A percentile compares a stretch with the other conserved stretches of the same genome.
Conservation (phyloP, 495 filamentous ascomycete genomes). For the Baudoinia panamericana region DNA sequence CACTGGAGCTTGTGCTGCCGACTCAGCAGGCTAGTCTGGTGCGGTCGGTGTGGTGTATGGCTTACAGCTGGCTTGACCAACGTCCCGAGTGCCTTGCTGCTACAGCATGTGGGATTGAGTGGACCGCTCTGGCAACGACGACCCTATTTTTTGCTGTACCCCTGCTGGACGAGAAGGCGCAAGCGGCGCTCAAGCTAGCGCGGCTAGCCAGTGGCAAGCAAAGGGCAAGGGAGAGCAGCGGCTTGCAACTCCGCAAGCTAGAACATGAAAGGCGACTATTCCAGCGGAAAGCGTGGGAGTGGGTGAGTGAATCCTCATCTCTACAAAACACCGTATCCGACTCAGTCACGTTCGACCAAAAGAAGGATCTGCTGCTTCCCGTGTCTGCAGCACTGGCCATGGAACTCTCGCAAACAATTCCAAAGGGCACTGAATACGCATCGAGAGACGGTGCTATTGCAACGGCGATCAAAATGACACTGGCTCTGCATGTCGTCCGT, state of each 20-base stretch:
- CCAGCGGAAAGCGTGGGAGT: neutral
- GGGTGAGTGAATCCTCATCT: no score
- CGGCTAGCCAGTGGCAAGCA: constrained; percentile 8
- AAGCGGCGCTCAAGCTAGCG: constrained; percentile 4
- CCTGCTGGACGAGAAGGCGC: constrained; percentile 9
- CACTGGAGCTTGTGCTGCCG: constrained; percentile 14
- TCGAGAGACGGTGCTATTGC: neutral
- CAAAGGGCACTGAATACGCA: neutral
- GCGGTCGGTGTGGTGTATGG: constrained; percentile 10
- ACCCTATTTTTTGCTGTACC: neutral
- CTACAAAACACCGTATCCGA: no score
- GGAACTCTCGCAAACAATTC: neutral
- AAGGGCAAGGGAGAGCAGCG: neutral
- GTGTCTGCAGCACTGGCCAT: constrained; percentile 6
- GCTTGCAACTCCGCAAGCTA: neutral
- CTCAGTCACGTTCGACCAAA: neutral
- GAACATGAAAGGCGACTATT: neutral
- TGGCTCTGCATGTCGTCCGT: constrained; percentile 68
- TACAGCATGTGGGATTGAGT: constrained; percentile 3
- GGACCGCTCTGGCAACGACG: constrained; percentile 9
- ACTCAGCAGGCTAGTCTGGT: neutral
- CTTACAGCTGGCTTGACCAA: constrained; percentile 7
- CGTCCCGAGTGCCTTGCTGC: neutral
- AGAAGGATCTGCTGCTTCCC: constrained; percentile 9
- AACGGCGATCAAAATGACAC: constrained; percentile 38